Evolutionary conservation across 2,329 filamentous ascomycete species (phyloP).

Genomic region (Hirsutella thompsonii): DNA sequence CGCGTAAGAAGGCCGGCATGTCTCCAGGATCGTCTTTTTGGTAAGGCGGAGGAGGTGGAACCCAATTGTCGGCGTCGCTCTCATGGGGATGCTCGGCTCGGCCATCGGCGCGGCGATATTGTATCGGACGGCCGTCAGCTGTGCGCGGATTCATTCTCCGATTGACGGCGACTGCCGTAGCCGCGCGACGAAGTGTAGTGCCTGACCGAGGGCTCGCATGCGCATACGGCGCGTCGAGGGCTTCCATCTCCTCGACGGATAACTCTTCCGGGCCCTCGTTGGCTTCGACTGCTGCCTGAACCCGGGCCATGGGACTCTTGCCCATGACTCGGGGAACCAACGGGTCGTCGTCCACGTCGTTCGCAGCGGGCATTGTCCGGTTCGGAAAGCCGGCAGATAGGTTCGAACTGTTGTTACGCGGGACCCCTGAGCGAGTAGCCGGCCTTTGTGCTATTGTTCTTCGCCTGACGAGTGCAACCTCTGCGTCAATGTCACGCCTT

Average conservation of each 20-base stretch:
- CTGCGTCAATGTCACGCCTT: slow-evolving; percentile 58
- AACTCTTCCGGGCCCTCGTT: slow-evolving; percentile 29
- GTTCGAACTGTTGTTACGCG: slow-evolving; percentile 32
- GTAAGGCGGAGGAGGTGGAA: slow-evolving; percentile 74
- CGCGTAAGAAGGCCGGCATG: slow-evolving; percentile 41
- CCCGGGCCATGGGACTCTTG: slow-evolving; percentile 8
- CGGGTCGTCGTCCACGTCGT: slow-evolving; percentile 32
- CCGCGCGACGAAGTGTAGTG: slow-evolving; percentile 58
- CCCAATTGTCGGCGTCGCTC: slow-evolving; percentile 81
- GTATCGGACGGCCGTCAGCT: slow-evolving; percentile 37
- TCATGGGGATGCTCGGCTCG: slow-evolving; percentile 67
- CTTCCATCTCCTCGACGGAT: slow-evolving; percentile 43
- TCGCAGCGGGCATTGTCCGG: slow-evolving; percentile 16
- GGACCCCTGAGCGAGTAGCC: slow-evolving; percentile 31
- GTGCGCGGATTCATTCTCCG: slow-evolving; percentile 51
- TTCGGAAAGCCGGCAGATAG: slow-evolving; percentile 15
- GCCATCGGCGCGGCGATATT: slow-evolving; percentile 58
- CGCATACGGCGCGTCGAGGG: slow-evolving; percentile 58
- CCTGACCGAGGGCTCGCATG: slow-evolving; percentile 60
- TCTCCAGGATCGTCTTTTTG: slow-evolving; percentile 49
- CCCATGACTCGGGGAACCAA: slow-evolving; percentile 37
- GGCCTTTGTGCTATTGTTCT: slow-evolving; percentile 56
- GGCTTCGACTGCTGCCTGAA: slow-evolving; percentile 6
- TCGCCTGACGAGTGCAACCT: slow-evolving; percentile 66
- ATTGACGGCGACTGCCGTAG: slow-evolving; percentile 63